These are phyloP conservation scores for Malania oleifera DNA, from an alignment of 164 flowering plant genomes.

Conservation along the genomic window DNA sequence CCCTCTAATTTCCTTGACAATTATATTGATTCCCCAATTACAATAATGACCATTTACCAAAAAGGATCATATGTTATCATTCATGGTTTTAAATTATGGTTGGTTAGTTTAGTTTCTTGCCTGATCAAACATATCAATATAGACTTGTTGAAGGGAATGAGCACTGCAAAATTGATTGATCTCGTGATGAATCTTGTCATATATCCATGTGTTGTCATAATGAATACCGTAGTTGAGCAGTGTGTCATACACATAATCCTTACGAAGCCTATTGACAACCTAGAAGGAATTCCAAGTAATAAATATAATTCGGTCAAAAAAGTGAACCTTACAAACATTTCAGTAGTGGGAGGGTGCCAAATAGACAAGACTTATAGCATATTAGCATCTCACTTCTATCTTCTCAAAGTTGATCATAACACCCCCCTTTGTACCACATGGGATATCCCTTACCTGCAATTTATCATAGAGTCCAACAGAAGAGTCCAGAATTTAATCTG, in stretches of 20 bases:
- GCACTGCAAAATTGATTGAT: slow-evolving; percentile 97
- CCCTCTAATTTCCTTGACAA: too few species aligned
- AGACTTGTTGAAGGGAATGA: slow-evolving; percentile 88
- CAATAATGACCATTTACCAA: neutral
- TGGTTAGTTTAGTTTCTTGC: slow-evolving; percentile 24
- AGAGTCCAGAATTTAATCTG: neutral
- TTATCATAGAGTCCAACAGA: neutral
- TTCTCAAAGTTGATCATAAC: slow-evolving; percentile 93
- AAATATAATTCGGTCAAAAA: neutral
- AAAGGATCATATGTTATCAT: too few species aligned
- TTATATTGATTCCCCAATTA: neutral
- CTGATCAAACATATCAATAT: slow-evolving; percentile 96
- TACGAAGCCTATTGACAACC: slow-evolving; percentile 91
- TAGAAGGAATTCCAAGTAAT: slow-evolving; percentile 18
- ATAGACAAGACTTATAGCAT: neutral
- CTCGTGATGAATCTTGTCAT: slow-evolving; percentile 97
- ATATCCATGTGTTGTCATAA: slow-evolving; percentile 96
- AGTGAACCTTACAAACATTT: neutral
- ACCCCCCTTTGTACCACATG: slow-evolving; percentile 99
- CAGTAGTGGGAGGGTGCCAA: too few species aligned
- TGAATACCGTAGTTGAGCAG: slow-evolving; percentile 84
- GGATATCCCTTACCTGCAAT: slow-evolving; percentile 80
- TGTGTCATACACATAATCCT: slow-evolving; percentile 83
- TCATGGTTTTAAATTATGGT: neutral
- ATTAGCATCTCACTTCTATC: slow-evolving; percentile 55